phyloP scores from a whole-genome alignment of 2,329 filamentous ascomycete species.

The Fusarium proliferatum region DNA sequence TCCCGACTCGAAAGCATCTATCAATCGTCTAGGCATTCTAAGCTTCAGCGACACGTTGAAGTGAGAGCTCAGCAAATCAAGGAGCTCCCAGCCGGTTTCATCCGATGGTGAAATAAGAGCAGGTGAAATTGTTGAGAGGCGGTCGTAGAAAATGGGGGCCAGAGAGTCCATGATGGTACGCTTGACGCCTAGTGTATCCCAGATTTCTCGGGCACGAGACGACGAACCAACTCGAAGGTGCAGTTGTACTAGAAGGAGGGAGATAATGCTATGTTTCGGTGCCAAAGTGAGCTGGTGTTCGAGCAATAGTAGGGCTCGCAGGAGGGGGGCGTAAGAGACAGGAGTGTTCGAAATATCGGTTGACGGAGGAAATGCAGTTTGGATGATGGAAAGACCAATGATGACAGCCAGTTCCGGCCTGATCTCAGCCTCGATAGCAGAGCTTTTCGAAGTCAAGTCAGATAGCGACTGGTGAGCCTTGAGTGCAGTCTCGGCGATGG shows the following conservation, averaged over 20 bases:
- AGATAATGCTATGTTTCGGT: constrained; percentile 59
- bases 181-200: constrained; percentile 65
- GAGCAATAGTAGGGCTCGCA: constrained; percentile 62
- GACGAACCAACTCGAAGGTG: constrained; percentile 63
- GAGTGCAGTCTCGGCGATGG: constrained; percentile 40
- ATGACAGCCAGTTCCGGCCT: constrained; percentile 52
- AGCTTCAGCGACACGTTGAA: constrained; percentile 60
- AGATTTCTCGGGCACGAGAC: constrained; percentile 59
- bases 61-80: constrained; percentile 58
- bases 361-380: constrained; percentile 45
- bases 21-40: constrained; percentile 55
- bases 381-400: constrained; percentile 50
- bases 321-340: constrained; percentile 48
- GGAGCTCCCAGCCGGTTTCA: constrained; percentile 49
- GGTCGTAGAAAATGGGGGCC: constrained; percentile 65
- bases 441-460: constrained; percentile 13
- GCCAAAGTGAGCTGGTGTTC: constrained; percentile 60
- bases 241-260: constrained; percentile 63
- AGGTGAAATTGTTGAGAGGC: constrained; percentile 64
- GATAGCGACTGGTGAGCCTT: constrained; percentile 30
- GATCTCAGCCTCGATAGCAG: constrained; percentile 40
- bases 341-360: constrained; percentile 31
- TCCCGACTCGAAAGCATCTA: constrained; percentile 61
- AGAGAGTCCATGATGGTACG: constrained; percentile 68
- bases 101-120: constrained; percentile 50